A percentile compares a stretch with the other conserved stretches of the same genome.
These are phyloP conservation scores for Meyerozyma guilliermondii DNA, from an alignment of 1,139 yeast genomes.

Conservation along the genomic window DNA sequence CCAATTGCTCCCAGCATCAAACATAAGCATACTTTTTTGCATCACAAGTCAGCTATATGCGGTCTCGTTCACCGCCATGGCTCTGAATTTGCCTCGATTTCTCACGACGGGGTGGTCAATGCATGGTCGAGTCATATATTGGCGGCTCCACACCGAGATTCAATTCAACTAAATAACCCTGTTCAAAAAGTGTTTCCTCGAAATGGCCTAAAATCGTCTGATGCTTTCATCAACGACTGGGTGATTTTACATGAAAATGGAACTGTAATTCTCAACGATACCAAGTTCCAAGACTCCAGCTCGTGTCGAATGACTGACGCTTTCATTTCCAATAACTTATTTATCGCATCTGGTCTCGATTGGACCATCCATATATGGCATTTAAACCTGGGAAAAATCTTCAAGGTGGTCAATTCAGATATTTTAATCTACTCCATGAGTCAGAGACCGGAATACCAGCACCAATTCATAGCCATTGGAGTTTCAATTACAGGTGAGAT, in stretches of 20 bases:
- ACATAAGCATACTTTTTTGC: neutral
- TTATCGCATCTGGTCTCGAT: neutral
- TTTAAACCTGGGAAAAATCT: neutral
- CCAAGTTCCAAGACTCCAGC: conserved; percentile 4
- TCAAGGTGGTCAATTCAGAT: neutral
- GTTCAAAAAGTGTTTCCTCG: neutral
- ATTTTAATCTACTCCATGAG: neutral
- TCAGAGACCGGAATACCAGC: neutral
- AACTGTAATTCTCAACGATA: neutral
- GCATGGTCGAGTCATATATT: conserved; percentile 38
- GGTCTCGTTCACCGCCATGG: conserved; percentile 2
- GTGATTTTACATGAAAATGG: neutral
- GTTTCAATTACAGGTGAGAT: neutral
- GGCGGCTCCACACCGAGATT: conserved; percentile 25
- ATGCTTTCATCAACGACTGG: neutral
- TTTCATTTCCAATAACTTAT: neutral
- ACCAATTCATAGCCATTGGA: neutral
- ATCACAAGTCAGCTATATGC: conserved; percentile 3
- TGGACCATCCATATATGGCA: neutral
- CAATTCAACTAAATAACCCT: conserved; percentile 12
- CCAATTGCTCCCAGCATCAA: conserved; percentile 6
- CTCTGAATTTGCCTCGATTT: conserved; percentile 21
- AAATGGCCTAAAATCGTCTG: neutral
- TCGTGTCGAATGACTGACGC: conserved; percentile 8
- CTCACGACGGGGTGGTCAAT: conserved; percentile 32